Percentiles rank a stretch among this genome's conserved stretches.
phyloP scores from a whole-genome alignment of 495 filamentous ascomycete species.

The Alectoria sarmentosa region DNA sequence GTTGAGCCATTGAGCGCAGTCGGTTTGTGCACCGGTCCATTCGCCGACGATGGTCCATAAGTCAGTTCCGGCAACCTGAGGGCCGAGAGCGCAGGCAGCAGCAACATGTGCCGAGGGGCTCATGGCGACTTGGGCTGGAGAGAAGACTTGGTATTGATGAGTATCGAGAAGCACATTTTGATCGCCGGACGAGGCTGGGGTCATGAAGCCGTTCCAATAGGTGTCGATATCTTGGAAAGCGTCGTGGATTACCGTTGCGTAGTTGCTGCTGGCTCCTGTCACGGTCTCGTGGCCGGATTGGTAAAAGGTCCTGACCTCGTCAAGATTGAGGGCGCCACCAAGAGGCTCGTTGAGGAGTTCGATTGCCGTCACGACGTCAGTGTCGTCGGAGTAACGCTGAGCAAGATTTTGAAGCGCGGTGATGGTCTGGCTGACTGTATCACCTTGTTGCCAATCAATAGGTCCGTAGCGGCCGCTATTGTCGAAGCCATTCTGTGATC shows the following conservation, averaged over 20 bases:
- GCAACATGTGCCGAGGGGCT: constrained; percentile 43
- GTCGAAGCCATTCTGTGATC: constrained; percentile 78
- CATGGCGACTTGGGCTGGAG: constrained; percentile 46
- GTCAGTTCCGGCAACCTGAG: constrained; percentile 47
- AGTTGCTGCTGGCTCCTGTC: constrained; percentile 43
- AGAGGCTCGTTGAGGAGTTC: constrained; percentile 70
- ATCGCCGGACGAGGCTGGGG: constrained; percentile 37
- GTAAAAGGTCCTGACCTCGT: constrained; percentile 54
- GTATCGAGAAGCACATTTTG: constrained; percentile 62
- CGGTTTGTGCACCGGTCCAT: constrained; percentile 54
- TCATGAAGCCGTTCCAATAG: constrained; percentile 65
- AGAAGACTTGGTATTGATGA: constrained; percentile 65
- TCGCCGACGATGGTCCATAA: constrained; percentile 70
- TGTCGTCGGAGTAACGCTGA: constrained; percentile 50
- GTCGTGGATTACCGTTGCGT: constrained; percentile 58
- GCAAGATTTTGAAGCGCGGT: constrained; percentile 51
- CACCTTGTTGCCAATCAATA: constrained; percentile 55
- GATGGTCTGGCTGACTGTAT: constrained; percentile 51
- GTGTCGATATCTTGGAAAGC: constrained; percentile 54
- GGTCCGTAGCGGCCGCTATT: constrained; percentile 61
- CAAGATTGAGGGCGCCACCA: constrained; percentile 42
- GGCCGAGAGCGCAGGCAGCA: constrained; percentile 44
- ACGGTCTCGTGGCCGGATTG: constrained; percentile 52
- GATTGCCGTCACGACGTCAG: constrained; percentile 61
- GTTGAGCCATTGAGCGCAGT: constrained; percentile 52